Evolutionary conservation across 768 basidiomycete species (phyloP).

Genomic region (Boletus tomentosulus): DNA sequence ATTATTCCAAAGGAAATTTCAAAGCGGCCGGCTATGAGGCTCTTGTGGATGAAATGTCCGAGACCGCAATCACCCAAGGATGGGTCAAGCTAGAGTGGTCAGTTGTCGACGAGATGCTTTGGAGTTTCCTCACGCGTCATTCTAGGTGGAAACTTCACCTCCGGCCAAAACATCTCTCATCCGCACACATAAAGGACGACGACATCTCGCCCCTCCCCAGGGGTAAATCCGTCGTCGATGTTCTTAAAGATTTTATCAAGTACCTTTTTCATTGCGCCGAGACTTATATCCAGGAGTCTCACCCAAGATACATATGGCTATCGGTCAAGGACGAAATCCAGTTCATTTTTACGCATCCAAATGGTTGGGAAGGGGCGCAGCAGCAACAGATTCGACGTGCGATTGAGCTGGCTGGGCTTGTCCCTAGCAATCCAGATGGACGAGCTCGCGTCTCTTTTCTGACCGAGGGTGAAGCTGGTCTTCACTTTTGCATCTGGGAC

Average conservation of each 20-base stretch:
- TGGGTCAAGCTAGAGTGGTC: slow-evolving; percentile 46
- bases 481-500: slow-evolving; percentile 50
- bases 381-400: slow-evolving; percentile 51
- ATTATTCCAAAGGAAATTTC: no score
- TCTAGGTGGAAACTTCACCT: slow-evolving; percentile 37
- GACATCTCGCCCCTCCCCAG: slow-evolving; percentile 38
- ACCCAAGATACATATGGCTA: slow-evolving; percentile 41
- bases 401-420: slow-evolving; percentile 45
- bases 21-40: slow-evolving; percentile 41
- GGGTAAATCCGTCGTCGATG: slow-evolving; percentile 33
- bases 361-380: slow-evolving; percentile 59
- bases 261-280: slow-evolving; percentile 42
- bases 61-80: slow-evolving; percentile 34
- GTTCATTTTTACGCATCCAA: slow-evolving; percentile 55
- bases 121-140: neutral
- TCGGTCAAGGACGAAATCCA: slow-evolving; percentile 39
- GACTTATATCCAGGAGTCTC: slow-evolving; percentile 42
- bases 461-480: slow-evolving; percentile 58
- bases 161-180: slow-evolving; percentile 27
- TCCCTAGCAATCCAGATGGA: slow-evolving; percentile 36
- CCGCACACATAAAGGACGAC: slow-evolving; percentile 22
- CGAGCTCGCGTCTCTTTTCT: slow-evolving; percentile 46
- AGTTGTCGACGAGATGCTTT: neutral
- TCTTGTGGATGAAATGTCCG: slow-evolving; percentile 30
- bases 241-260: slow-evolving; percentile 43